Percentiles rank a stretch among this genome's conserved stretches.
Evolutionary conservation across 1,139 yeast genomes (phyloP).

Genomic region (Scheffersomyces illinoinensis): DNA sequence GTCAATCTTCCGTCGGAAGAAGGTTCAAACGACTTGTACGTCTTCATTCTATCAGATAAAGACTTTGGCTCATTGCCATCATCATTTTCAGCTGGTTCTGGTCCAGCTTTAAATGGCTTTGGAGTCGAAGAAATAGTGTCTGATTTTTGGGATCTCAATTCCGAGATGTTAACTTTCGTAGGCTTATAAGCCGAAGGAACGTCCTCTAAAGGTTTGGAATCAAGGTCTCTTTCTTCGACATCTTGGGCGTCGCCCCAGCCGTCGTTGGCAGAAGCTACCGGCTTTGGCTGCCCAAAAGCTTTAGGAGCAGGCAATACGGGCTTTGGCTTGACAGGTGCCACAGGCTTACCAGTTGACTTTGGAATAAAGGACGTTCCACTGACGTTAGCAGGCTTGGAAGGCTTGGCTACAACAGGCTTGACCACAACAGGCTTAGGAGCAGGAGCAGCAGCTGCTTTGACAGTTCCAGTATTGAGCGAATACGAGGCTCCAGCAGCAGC

Average conservation of each 20-base stretch:
- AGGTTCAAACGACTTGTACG: constrained; percentile 27
- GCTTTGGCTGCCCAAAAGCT: constrained; percentile 16
- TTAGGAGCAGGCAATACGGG: constrained; percentile 18
- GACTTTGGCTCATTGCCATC: constrained; percentile 36
- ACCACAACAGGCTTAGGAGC: constrained; percentile 4
- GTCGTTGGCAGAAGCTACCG: constrained; percentile 42
- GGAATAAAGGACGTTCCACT: constrained; percentile 34
- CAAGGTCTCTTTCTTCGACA: constrained; percentile 69
- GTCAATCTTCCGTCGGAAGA: constrained; percentile 50
- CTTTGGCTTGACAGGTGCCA: constrained; percentile 23
- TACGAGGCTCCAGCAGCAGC: constrained; percentile 97
- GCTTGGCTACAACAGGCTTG: constrained; percentile 17
- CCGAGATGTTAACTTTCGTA: constrained; percentile 48
- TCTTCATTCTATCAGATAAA: constrained; percentile 44
- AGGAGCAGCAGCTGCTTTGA: constrained; percentile 3
- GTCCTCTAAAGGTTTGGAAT: constrained; percentile 58
- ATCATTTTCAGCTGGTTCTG: constrained; percentile 25
- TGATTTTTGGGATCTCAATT: constrained; percentile 47
- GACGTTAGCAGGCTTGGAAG: constrained; percentile 23
- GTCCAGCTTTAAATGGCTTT: constrained; percentile 21
- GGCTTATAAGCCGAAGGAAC: constrained; percentile 73
- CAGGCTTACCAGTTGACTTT: constrained; percentile 43
- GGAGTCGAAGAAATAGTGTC: constrained; percentile 49
- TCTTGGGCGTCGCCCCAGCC: constrained; percentile 69
- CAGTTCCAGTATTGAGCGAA: constrained; percentile 52